phyloP scores from a whole-genome alignment of 2,329 filamentous ascomycete species.

The Penicillium sp. region DNA sequence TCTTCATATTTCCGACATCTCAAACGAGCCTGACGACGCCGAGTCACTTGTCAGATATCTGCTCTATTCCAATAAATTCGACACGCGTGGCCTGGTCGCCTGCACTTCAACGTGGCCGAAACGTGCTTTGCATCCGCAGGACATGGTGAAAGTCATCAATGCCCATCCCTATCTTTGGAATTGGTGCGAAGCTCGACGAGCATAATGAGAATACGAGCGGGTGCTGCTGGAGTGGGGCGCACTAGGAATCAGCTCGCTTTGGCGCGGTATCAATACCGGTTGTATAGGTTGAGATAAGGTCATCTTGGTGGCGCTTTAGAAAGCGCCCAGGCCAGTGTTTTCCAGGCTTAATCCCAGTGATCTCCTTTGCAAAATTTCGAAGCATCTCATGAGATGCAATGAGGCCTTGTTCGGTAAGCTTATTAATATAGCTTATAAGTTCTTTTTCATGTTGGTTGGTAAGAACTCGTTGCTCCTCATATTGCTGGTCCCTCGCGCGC shows the following conservation, averaged over 20 bases:
- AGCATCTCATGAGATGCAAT: conserved; percentile 1
- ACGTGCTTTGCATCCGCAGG: no score
- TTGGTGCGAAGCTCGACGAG: no score
- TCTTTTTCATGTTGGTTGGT: conserved; percentile 4
- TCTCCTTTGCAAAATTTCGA: neutral
- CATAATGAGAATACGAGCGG: no score
- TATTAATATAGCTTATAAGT: neutral
- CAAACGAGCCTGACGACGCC: no score
- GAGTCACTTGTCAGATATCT: no score
- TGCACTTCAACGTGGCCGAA: no score
- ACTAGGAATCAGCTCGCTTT: neutral
- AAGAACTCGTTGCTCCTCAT: neutral
- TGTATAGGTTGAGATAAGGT: neutral
- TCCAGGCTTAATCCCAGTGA: neutral
- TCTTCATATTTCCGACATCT: no score
- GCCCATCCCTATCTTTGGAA: no score
- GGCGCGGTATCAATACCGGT: neutral
- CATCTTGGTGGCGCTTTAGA: conserved; percentile 14
- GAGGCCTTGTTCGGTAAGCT: neutral
- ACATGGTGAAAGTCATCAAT: no score
- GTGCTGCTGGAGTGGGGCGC: no score
- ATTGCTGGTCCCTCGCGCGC: neutral
- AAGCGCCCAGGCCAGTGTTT: neutral
- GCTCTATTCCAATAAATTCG: no score
- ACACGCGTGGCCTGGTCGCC: no score